Evolutionary conservation across 495 filamentous ascomycete species (phyloP).

Genomic region (Clavariopsis aquatica): DNA sequence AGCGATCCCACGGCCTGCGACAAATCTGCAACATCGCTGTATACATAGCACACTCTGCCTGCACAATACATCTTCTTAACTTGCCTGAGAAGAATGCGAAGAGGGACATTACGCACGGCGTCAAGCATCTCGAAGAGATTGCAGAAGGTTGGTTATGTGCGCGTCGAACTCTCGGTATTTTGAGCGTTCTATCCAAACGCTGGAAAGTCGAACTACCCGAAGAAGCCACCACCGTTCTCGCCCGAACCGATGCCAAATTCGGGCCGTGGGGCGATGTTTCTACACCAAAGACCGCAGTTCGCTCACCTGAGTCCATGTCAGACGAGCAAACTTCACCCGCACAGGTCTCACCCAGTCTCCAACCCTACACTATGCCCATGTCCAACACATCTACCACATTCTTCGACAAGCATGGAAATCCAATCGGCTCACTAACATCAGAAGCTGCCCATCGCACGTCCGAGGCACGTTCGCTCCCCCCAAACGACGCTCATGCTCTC

Average conservation of each 20-base stretch:
- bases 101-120: conserved; percentile 83
- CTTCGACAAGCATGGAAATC: conserved; percentile 26
- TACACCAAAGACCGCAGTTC: conserved; percentile 20
- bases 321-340: neutral
- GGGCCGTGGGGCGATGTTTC: conserved; percentile 36
- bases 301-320: neutral
- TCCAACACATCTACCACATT: conserved; percentile 19
- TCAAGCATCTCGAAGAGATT: conserved; percentile 95
- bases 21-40: conserved; percentile 96
- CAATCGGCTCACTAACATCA: conserved; percentile 20
- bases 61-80: conserved; percentile 92
- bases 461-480: conserved; percentile 29
- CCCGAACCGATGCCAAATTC: conserved; percentile 61
- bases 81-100: conserved; percentile 85
- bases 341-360: conserved; percentile 13
- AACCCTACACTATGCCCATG: conserved; percentile 25
- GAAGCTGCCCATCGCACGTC: conserved; percentile 21
- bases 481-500: conserved; percentile 23
- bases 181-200: conserved; percentile 79
- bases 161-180: conserved; percentile 76
- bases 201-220: conserved; percentile 87
- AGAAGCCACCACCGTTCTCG: conserved; percentile 73
- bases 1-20: conserved; percentile 81
- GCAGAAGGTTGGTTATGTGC: conserved; percentile 93
- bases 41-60: conserved; percentile 91